Conservation (phyloP, 192 early-diverging fungal species). For the Lobulomyces angularis region DNA sequence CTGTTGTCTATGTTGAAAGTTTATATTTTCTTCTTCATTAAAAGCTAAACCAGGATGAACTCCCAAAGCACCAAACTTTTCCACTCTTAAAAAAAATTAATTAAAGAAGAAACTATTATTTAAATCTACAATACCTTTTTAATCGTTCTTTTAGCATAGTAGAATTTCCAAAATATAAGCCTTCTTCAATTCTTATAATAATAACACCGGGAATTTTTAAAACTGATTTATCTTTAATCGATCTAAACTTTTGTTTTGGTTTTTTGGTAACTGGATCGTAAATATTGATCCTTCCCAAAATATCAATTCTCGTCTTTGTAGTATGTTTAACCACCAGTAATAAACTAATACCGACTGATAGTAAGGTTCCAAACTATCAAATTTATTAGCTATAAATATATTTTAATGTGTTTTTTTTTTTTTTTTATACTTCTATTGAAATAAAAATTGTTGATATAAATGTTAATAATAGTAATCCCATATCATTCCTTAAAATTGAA, state of each 20-base stretch:
- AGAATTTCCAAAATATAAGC: conserved; percentile 92
- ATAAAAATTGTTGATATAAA: conserved; percentile 82
- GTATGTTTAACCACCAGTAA: conserved; percentile 86
- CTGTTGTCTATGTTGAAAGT: too few species aligned
- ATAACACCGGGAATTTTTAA: conserved; percentile 73
- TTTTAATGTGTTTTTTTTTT: too few species aligned
- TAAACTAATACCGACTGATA: conserved; percentile 79
- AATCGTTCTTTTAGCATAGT: conserved; percentile 92
- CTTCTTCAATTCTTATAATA: conserved; percentile 84
- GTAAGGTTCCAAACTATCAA: conserved; percentile 81
- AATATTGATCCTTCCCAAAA: conserved; percentile 26
- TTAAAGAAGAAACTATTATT: too few species aligned
- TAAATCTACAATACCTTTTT: too few species aligned
- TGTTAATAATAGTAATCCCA: conserved; percentile 71
- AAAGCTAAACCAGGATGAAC: conserved; percentile 93
- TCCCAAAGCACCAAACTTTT: conserved; percentile 85
- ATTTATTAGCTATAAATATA: too few species aligned
- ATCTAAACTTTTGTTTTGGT: conserved; percentile 52
- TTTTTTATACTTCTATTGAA: conserved; percentile 83
- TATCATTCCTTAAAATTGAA: too few species aligned
- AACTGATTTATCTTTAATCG: conserved; percentile 32
- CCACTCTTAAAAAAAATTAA: too few species aligned
- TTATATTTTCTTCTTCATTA: too few species aligned
- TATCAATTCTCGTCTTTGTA: conserved; percentile 44
- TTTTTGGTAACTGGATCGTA: conserved; percentile 22